Evolutionary conservation across 1,139 yeast genomes (phyloP), one percentile per base, ranked within the genome.

Genomic region (Tardiomyces blankii): DNA sequence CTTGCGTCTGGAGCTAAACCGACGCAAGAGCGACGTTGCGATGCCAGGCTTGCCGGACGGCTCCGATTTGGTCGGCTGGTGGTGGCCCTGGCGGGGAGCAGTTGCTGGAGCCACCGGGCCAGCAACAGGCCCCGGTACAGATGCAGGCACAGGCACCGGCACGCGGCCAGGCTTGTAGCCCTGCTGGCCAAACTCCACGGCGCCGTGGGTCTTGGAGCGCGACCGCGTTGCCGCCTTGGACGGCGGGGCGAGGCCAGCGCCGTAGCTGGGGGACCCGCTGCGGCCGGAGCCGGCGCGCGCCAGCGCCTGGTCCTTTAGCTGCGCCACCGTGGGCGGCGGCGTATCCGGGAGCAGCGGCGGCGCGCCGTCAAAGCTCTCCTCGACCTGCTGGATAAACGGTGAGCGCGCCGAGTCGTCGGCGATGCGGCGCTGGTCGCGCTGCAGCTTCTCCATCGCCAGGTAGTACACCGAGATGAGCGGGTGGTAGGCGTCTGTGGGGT

Each of bases 401-500:
- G 35, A 30, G 16, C 16, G 35, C 5, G 9, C 35, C 9, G 35
- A 3, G n/a, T 30, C 35, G n/a, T 30, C 11, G 35, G n/a, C 16
- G 42, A 18, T 30, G 41, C 11, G 42, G 40, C 39, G 45, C 18
- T 23, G 21, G 76, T 21, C 82, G 74, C 68, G 70, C 68, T 70
- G 84, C 76, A 94, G 75, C 56, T 77, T 78, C 65, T 91, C 99
- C 47, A 77, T 79, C 19, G 89, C 95, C 55, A 93, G 72, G 60
- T 77, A 83, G 62, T 93, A 93, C 38, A 91, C 82, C 2, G 96
- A 86, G 12, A 91, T 67, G 52, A 89, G 70, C 0, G 98, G 97
- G 63, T 88, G 95, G 64, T 76, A 91, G 0, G 93, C 94, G 47
- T 77, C 74, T 1, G 95, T 85, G n/a, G 96, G 96, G 62, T 86